phyloP scores from a whole-genome alignment of 164 flowering plant genomes.

The Aristolochia fimbriata region DNA sequence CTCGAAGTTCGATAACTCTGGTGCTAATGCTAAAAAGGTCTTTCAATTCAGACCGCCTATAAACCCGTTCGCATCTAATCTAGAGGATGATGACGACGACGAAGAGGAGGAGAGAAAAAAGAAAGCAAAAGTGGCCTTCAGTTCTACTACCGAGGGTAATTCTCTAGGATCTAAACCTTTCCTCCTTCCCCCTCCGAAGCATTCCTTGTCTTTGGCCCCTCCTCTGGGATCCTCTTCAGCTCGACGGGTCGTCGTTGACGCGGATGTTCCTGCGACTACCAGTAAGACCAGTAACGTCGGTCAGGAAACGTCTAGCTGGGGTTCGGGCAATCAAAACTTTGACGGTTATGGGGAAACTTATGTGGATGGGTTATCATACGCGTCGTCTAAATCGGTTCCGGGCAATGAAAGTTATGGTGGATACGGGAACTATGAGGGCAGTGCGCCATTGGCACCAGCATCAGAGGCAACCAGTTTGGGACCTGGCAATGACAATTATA shows the following conservation, averaged over 20 bases:
- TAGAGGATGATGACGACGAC: slow-evolving; percentile 23
- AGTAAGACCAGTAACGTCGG: slow-evolving; percentile 6
- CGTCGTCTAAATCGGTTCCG: neutral
- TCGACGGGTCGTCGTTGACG: slow-evolving; percentile 48
- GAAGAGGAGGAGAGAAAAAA: slow-evolving; percentile 28
- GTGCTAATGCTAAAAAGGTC: slow-evolving; percentile 34
- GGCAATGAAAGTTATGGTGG: slow-evolving; percentile 3
- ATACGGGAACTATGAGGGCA: slow-evolving; percentile 11
- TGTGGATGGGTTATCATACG: neutral
- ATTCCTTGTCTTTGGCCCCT: slow-evolving; percentile 40
- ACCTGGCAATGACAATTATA: slow-evolving; percentile 9
- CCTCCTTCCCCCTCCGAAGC: slow-evolving; percentile 64
- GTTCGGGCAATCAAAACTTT: slow-evolving; percentile 2
- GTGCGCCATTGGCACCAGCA: slow-evolving; percentile 11
- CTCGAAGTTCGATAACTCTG: neutral
- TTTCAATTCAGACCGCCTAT: slow-evolving; percentile 62
- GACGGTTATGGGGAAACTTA: neutral
- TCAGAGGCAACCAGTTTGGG: slow-evolving; percentile 9
- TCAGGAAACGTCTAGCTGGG: slow-evolving; percentile 1
- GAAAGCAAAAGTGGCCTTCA: slow-evolving; percentile 11
- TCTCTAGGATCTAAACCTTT: slow-evolving; percentile 49
- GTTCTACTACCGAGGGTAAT: slow-evolving; percentile 1
- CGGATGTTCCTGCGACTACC: slow-evolving; percentile 18
- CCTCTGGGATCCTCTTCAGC: slow-evolving; percentile 24
- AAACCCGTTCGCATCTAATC: slow-evolving; percentile 9